phyloP scores from a whole-genome alignment of 345 rosid species.

The Litchi chinensis region DNA sequence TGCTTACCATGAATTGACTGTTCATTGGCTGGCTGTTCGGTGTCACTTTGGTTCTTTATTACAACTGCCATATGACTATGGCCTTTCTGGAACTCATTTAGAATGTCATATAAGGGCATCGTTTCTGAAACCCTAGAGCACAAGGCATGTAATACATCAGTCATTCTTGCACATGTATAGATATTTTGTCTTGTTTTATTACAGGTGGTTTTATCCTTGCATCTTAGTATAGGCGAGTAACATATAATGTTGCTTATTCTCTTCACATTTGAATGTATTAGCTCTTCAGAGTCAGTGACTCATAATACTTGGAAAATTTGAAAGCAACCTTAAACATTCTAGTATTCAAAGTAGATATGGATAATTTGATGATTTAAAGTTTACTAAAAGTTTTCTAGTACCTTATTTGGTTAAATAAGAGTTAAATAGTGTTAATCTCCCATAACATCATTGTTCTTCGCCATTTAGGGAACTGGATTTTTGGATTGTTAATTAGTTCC shows the following conservation, averaged over 20 bases:
- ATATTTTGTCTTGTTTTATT: background rate
- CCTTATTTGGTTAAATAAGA: background rate
- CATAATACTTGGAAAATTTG: background rate
- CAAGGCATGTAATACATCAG: background rate
- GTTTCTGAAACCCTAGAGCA: conserved; percentile 48
- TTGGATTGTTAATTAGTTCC: background rate
- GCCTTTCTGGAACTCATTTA: conserved; percentile 75
- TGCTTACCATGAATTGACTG: conserved; percentile 19
- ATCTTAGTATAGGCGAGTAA: background rate
- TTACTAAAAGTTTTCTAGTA: background rate
- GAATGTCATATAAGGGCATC: conserved; percentile 64
- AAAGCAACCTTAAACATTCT: conserved; percentile 3
- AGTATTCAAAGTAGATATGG: background rate
- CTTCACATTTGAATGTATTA: background rate
- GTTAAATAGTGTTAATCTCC: background rate
- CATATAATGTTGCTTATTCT: background rate
- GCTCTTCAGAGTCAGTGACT: background rate
- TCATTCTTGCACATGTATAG: background rate
- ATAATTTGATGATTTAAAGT: background rate
- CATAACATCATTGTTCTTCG: background rate
- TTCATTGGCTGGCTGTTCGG: conserved; percentile 21
- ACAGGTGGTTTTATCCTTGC: background rate
- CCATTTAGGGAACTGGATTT: background rate
- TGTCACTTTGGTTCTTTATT: conserved; percentile 35
- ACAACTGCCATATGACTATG: conserved; percentile 78